Evolutionary conservation across 1,139 yeast species (phyloP), one percentile per base, ranked within the genome.

Genomic region (Diutina catenulata): DNA sequence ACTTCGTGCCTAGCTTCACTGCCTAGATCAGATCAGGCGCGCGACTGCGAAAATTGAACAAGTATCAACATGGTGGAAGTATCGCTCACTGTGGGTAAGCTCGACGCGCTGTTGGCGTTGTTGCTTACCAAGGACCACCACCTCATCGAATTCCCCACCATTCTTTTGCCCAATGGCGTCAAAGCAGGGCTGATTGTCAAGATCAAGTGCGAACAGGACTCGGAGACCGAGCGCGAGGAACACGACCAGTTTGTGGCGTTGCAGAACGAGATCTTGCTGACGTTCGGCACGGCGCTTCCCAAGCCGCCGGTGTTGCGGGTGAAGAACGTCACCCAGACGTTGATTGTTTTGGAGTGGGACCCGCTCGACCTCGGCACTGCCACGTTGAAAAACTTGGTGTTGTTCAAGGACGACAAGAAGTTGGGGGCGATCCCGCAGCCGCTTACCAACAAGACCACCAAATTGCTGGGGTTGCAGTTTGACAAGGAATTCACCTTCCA

Each of bases 301-400:
- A 55, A 70, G 43, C 52, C 70, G 2, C 99, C 98, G 0, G 64
- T 64, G n/a, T 68, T 91, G 46, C 70, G 72, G 41, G 66, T 80
- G 29, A 71, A 76, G 41, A 91, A 91, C 53, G 77, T 81, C 36
- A 91, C 98, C 2, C 98, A 93, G 56, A 91, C 99, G 0, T 79
- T 93, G 41, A 86, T 94, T 55, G 96, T 88, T 26, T 68, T 91
- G 45, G 94, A 86, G 55, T 91, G 98, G 98, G 95, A 87, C 45
- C 73, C 78, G 15, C 64, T 91, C 40, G 77, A 82, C 39, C 63
- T 87, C 44, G 97, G 95, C 8, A 81, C 95, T 2, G 79, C 96
- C 3, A 74, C 73, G 39, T 68, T 93, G 50, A 81, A 80, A 53
- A 77, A 84, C 36, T 65, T 93, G 49, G 74, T 82, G 9, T 63